A percentile compares a stretch with the other conserved stretches of the same genome.
phyloP scores from a whole-genome alignment of 176 grass and related monocot genomes.

The Rhynchospora tenuis region DNA sequence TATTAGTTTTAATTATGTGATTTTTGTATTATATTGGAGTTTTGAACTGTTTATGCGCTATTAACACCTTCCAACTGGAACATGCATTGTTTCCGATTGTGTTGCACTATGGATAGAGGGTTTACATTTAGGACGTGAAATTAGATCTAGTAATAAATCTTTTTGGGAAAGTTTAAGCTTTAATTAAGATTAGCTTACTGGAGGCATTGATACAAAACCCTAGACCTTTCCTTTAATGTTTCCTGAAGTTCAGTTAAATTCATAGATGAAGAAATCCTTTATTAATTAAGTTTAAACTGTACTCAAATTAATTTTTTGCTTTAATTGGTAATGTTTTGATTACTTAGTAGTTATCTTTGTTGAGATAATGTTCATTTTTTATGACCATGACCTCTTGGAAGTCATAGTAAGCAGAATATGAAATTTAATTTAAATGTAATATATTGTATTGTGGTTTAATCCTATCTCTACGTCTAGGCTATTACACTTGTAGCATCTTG shows the following conservation, averaged over 20 bases:
- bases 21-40: background rate
- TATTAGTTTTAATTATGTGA: background rate
- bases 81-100: background rate
- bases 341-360: background rate
- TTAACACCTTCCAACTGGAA: background rate
- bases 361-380: background rate
- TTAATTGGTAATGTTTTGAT: background rate
- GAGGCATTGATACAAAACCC: background rate
- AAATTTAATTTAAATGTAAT: background rate
- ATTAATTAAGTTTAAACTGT: background rate
- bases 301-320: background rate
- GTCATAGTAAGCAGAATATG: background rate
- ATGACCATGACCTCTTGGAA: background rate
- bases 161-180: background rate
- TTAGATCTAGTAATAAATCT: background rate
- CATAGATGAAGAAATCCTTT: background rate
- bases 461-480: background rate
- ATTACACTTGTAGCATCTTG: background rate
- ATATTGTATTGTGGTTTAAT: background rate
- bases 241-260: background rate
- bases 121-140: background rate
- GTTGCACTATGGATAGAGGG: background rate
- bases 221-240: background rate
- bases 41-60: background rate
- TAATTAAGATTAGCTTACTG: background rate